Conservation (phyloP, 2,329 filamentous ascomycete species). For the Cryphonectria naterciae region DNA sequence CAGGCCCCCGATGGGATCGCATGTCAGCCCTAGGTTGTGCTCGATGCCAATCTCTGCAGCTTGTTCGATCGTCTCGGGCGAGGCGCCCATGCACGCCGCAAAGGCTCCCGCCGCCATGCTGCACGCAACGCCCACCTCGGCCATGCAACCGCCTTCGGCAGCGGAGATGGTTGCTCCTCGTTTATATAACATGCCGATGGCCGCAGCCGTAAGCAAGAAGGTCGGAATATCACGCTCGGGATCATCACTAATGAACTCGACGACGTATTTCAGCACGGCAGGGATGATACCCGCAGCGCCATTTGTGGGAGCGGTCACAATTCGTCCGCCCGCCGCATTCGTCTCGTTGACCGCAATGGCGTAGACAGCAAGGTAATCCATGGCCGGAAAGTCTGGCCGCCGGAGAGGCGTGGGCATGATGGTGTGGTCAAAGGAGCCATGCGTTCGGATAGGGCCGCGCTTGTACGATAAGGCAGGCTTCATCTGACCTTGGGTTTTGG, state of each 20-base stretch:
- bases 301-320: conserved; percentile 56
- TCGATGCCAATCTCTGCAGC: conserved; percentile 58
- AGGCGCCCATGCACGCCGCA: conserved; percentile 56
- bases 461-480: conserved; percentile 43
- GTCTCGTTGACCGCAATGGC: conserved; percentile 58
- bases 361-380: conserved; percentile 56
- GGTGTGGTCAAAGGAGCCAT: conserved; percentile 51
- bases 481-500: conserved; percentile 46
- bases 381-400: conserved; percentile 52
- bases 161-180: conserved; percentile 56
- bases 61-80: conserved; percentile 54
- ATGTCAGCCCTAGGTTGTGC: conserved; percentile 55
- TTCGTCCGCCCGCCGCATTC: conserved; percentile 54
- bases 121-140: conserved; percentile 57
- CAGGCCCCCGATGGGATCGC: conserved; percentile 54
- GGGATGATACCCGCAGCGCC: conserved; percentile 57
- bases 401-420: conserved; percentile 50
- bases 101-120: conserved; percentile 57
- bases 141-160: conserved; percentile 57
- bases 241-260: conserved; percentile 55
- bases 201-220: conserved; percentile 53
- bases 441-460: conserved; percentile 45
- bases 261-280: conserved; percentile 53
- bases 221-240: conserved; percentile 52
- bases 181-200: conserved; percentile 58